These are phyloP conservation scores for Xylaria telfairii DNA, from an alignment of 495 filamentous ascomycete genomes.

Conservation along the genomic window DNA sequence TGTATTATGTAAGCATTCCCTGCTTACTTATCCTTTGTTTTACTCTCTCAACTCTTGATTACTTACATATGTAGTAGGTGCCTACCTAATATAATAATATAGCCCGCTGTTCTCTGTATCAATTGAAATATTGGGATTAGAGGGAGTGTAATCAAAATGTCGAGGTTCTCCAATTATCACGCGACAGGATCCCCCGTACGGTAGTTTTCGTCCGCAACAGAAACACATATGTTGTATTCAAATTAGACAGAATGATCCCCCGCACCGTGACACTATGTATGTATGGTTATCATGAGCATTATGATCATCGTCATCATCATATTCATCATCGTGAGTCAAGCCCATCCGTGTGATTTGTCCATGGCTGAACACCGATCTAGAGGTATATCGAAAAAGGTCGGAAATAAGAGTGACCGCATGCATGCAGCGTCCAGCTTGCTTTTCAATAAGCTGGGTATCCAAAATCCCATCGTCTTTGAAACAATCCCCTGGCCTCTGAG, in stretches of 20 bases:
- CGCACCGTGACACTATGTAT: constrained; percentile 20
- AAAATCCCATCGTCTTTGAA: background rate
- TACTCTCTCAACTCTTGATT: too few relatives aligned
- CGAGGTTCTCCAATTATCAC: background rate
- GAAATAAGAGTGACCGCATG: constrained; percentile 12
- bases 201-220: background rate
- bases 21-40: too few relatives aligned
- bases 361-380: constrained; percentile 9
- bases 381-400: constrained; percentile 19
- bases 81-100: too few relatives aligned
- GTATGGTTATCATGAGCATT: constrained; percentile 17
- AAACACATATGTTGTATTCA: background rate
- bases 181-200: background rate
- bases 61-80: too few relatives aligned
- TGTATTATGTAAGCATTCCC: background rate
- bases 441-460: constrained; percentile 4
- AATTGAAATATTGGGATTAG: background rate
- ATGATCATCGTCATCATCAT: constrained; percentile 33
- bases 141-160: background rate
- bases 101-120: background rate
- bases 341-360: background rate
- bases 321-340: constrained; percentile 25
- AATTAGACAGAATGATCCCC: background rate
- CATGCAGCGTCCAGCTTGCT: constrained; percentile 17
- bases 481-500: constrained; percentile 21